Base-by-base conservation (phyloP, 2,329 filamentous ascomycete species). In the Fusarium equiseti region DNA sequence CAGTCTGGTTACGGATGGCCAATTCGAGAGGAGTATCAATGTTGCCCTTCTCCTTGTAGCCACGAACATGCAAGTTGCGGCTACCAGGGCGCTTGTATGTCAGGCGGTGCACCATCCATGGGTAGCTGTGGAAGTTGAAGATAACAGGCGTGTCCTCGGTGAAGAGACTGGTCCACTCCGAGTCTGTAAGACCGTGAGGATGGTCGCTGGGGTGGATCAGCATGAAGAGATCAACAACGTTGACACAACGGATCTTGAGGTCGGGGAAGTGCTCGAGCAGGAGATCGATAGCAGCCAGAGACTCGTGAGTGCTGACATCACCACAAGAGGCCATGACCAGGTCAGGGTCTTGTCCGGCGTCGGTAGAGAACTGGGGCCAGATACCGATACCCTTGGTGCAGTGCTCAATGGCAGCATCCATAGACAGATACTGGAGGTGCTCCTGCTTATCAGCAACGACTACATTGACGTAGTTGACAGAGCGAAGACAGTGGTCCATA, bases 81-180 rank as follows among this genome's bases (percentile, higher is more conserved):
- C 86, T 88, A 8, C 91, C 91, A 3, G 89, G 90, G 2, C 92
- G 89, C 82, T 91, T 91, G 82, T 94, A 94, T 1, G 91, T 92
- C 72, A 95, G 81, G 53, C 92, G 86, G 82, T 94, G 92, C 54
- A 95, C 88, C 75, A 95, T 84, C 91, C 90, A 94, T 11, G 92
- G 92, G 81, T 95, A 94, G 32, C 89, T 91, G 83, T 95, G 92
- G 87, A 94, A 95, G 83, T 94, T 94, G 85, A 95, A 94, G 77
- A 94, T 89, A 77, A 93, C 84, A 24, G 92, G 92, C 71, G 86
- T 90, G 82, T 93, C 83, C 18, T 85, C 84, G 1, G 92, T 94
- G 84, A 95, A 95, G 70, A 94, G 82, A 42, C 90, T 84, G 16
- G 80, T 80, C 88, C 90, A 95, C 77, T 93, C 90, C 20, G 74